phyloP scores from a whole-genome alignment of 345 rosid species.

The Citrus maxima region DNA sequence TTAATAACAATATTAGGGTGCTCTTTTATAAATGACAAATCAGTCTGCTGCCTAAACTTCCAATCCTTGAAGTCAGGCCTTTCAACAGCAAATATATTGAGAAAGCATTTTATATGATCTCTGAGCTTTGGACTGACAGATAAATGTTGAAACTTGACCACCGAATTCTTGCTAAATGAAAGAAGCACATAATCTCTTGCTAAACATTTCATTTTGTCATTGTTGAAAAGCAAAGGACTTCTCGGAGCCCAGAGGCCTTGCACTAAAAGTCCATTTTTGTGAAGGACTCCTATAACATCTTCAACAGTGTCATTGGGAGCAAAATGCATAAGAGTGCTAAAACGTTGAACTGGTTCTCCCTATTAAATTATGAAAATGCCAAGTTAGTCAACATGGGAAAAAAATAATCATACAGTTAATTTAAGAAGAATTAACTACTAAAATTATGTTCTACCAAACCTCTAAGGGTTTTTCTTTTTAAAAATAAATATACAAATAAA shows the following conservation, averaged over 20 bases:
- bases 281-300: slow-evolving; percentile 52
- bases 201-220: slow-evolving; percentile 21
- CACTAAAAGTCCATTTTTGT: slow-evolving; percentile 54
- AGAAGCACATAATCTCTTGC: slow-evolving; percentile 56
- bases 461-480: background rate
- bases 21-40: slow-evolving; percentile 39
- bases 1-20: slow-evolving; percentile 42
- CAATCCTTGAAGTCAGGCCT: slow-evolving; percentile 46
- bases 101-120: slow-evolving; percentile 30
- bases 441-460: background rate
- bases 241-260: slow-evolving; percentile 89
- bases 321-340: slow-evolving; percentile 57
- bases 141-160: slow-evolving; percentile 26
- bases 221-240: slow-evolving; percentile 37
- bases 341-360: slow-evolving; percentile 60
- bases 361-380: slow-evolving; percentile 18
- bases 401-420: background rate
- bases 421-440: background rate
- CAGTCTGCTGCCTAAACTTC: slow-evolving; percentile 51
- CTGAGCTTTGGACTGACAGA: slow-evolving; percentile 15
- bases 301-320: slow-evolving; percentile 51
- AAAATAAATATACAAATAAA: background rate
- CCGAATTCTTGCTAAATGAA: slow-evolving; percentile 44
- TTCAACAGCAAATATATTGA: slow-evolving; percentile 44
- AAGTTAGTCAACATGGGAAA: slow-evolving; percentile 14